Base-by-base conservation (phyloP, 345 rosid genomes). In the Euclidium syriacum region DNA sequence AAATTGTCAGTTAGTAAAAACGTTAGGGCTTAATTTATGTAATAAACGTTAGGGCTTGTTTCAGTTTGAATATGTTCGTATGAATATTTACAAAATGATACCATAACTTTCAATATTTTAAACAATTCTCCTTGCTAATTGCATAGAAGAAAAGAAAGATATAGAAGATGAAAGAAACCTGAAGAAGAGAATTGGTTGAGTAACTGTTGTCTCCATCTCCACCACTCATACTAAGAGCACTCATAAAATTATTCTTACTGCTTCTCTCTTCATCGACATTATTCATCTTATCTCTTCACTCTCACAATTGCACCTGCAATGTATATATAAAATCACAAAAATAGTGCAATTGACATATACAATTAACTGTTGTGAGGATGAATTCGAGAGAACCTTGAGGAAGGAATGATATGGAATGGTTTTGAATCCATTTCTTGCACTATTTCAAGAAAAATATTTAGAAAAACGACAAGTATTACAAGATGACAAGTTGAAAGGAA, bases 161-260 rank as follows among this genome's bases (percentile, higher is more conserved):
- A 36, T 26, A 34, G 44, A 70, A 18, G 14, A 29, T 33, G 22
- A 52, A 35, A 34, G 38, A 6, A n/a, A 67, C 75, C 64, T 61
- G 68, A 38, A 62, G 69, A 44, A 70, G 51, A 35, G 64, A 61
- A 62, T 70, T 70, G 12, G 27, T 61, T 5, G 64, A 56, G 56
- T 61, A 70, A 57, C 75, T 70, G 27, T 70, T 19, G 23, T 43
- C 57, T 43, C 68, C 74, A 62, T 53, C 68, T 52, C 70, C 69
- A 4, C 52, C 38, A 39, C 24, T 55, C 75, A 70, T 70, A 17
- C 64, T 35, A 7, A 55, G 26, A 54, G 36, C 15, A 25, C 53
- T 60, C 53, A 25, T 32, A 18, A 42, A 51, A 18, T 44, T 11
- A 61, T 59, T 24, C 6, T 39, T 33, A 16, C 22, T 32, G 12